Evolutionary conservation across 768 basidiomycete species (phyloP).

Genomic region (Pleurotus platypus): DNA sequence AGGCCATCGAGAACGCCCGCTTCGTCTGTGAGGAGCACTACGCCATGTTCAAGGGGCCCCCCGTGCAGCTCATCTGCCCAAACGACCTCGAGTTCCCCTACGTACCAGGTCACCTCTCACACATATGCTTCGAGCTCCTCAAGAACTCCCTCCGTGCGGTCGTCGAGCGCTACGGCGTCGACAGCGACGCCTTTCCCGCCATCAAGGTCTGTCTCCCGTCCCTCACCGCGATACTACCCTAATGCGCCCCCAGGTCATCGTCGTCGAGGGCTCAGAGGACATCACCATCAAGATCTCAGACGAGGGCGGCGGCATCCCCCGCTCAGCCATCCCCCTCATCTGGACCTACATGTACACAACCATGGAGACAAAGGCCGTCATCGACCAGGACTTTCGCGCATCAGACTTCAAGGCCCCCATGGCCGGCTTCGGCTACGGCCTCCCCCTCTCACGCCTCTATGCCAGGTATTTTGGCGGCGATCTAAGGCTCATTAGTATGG

Average conservation of each 20-base stretch:
- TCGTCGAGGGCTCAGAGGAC: conserved; percentile 96
- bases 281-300: conserved; percentile 99
- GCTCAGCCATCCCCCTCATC: conserved; percentile 86
- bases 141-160: conserved; percentile 98
- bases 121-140: conserved; percentile 94
- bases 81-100: conserved; percentile 84
- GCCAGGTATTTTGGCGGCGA: conserved; percentile 96
- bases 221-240: too few species aligned
- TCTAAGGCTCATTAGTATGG: conserved; percentile 93
- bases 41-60: conserved; percentile 93
- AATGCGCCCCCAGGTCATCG: conserved; percentile 36
- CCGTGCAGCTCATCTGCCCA: conserved; percentile 95
- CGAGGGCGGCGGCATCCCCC: conserved; percentile 92
- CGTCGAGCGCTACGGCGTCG: conserved; percentile 87
- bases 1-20: conserved; percentile 96
- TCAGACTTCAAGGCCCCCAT: conserved; percentile 96
- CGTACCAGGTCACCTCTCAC: conserved; percentile 94
- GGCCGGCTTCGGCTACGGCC: conserved; percentile 95
- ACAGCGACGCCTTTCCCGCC: conserved; percentile 74
- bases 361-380: conserved; percentile 61
- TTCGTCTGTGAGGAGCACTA: conserved; percentile 96
- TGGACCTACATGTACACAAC: conserved; percentile 99
- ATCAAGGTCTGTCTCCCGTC: conserved; percentile 60
- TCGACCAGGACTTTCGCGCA: conserved; percentile 76
- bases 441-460: conserved; percentile 91